These are phyloP conservation scores for Candida anglica DNA, from an alignment of 805 yeast species.

Conservation along the genomic window DNA sequence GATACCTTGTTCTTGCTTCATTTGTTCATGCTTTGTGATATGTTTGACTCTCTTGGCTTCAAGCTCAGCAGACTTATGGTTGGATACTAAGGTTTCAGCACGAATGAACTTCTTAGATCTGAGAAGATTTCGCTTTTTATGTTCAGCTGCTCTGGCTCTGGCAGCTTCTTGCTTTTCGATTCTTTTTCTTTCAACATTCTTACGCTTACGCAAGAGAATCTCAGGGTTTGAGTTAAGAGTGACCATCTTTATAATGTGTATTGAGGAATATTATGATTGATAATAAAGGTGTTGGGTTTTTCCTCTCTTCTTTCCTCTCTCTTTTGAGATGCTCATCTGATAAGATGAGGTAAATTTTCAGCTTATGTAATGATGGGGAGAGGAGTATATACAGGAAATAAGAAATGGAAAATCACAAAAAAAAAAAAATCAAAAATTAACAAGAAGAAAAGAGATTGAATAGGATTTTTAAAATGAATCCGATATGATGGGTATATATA, in stretches of 20 bases:
- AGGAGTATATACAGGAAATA: too few relatives aligned
- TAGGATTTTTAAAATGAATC: too few relatives aligned
- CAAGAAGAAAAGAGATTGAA: too few relatives aligned
- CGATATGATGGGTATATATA: too few relatives aligned
- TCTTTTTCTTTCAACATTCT: constrained; percentile 70
- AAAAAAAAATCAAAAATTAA: too few relatives aligned
- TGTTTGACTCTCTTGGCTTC: constrained; percentile 67
- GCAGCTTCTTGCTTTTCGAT: constrained; percentile 70
- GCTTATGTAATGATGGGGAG: neutral
- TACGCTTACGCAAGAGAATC: constrained; percentile 71
- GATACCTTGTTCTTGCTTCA: constrained; percentile 40
- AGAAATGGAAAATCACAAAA: too few relatives aligned
- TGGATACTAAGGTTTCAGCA: constrained; percentile 71
- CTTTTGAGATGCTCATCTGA: constrained; percentile 2
- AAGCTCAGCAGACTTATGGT: constrained; percentile 59
- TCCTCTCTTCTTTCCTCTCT: too few relatives aligned
- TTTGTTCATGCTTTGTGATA: constrained; percentile 49
- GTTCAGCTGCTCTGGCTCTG: constrained; percentile 44
- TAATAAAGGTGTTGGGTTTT: too few relatives aligned
- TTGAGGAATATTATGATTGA: too few relatives aligned
- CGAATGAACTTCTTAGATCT: constrained; percentile 54
- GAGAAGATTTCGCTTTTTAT: constrained; percentile 22
- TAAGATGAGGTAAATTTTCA: constrained; percentile 2
- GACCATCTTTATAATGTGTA: constrained; percentile 25
- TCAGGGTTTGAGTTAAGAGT: constrained; percentile 70